phyloP scores from a whole-genome alignment of 768 basidiomycete species.

The Kwoniella dendrophila region DNA sequence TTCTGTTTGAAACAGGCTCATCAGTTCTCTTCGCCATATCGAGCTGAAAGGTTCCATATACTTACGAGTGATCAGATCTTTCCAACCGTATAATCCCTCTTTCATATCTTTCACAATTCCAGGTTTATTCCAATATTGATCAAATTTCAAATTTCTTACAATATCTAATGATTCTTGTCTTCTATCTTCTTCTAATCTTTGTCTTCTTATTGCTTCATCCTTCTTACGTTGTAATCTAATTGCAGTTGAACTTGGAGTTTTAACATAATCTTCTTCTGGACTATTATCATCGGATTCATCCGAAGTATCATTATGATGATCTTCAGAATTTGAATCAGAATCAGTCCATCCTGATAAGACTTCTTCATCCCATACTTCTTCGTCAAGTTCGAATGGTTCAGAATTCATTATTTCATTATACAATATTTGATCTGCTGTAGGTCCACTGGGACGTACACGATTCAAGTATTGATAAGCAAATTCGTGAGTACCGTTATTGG shows the following conservation, averaged over 20 bases:
- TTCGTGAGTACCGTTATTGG: constrained; percentile 23
- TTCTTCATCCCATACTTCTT: constrained; percentile 37
- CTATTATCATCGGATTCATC: not conserved
- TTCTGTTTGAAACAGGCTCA: not conserved
- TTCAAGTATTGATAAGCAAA: constrained; percentile 35
- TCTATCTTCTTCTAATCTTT: constrained; percentile 21
- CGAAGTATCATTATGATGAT: not conserved
- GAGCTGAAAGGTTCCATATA: not conserved
- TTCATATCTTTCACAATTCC: constrained; percentile 10
- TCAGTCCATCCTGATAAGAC: constrained; percentile 43
- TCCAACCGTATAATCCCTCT: constrained; percentile 40
- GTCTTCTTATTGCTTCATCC: not conserved
- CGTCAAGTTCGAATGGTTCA: constrained; percentile 44
- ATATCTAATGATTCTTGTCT: constrained; percentile 18
- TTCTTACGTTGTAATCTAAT: constrained; percentile 10
- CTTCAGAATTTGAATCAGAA: constrained; percentile 23
- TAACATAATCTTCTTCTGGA: constrained; percentile 22
- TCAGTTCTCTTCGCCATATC: not conserved
- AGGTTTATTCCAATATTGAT: constrained; percentile 34
- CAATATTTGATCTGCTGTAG: constrained; percentile 40
- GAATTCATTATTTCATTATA: constrained; percentile 42
- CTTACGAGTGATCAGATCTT: constrained; percentile 35
- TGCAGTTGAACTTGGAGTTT: constrained; percentile 15
- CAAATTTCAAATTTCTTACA: constrained; percentile 20
- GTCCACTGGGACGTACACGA: constrained; percentile 18